These are phyloP conservation scores for Tuber melanosporum DNA, from an alignment of 495 filamentous ascomycete species.

Conservation along the genomic window DNA sequence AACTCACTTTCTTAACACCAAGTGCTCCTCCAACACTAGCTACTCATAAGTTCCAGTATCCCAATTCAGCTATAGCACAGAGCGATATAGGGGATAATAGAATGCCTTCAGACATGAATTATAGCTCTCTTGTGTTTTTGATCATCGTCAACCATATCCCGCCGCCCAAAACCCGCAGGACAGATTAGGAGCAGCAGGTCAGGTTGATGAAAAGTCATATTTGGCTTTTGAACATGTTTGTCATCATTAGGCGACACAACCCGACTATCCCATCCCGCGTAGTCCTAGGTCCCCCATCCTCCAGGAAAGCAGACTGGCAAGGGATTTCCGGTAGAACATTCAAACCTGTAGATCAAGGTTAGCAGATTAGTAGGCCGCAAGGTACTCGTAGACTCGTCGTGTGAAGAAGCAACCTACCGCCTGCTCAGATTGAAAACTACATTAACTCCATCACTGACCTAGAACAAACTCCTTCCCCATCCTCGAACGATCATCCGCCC, in stretches of 20 bases:
- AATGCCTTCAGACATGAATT: conserved; percentile 3
- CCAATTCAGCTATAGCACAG: not conserved
- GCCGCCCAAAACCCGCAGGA: not conserved
- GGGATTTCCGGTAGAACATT: not conserved
- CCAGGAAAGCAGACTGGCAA: not conserved
- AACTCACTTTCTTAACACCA: not conserved
- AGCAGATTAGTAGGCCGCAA: not conserved
- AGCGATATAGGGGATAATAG: not conserved
- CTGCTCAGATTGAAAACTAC: conserved; percentile 7
- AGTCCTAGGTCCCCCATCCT: not conserved
- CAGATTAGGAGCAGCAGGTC: not conserved
- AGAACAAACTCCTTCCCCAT: not conserved
- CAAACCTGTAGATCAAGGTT: not conserved
- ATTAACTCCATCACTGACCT: not conserved
- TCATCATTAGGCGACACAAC: conserved; percentile 3
- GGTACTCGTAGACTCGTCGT: not conserved
- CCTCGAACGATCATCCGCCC: not conserved
- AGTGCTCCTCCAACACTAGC: not conserved
- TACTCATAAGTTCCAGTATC: not conserved
- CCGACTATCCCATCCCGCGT: not conserved
- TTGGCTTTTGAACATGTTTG: not conserved
- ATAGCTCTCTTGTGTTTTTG: conserved; percentile 1
- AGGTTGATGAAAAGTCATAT: conserved; percentile 3
- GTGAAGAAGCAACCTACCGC: not conserved
- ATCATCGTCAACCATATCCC: not conserved